Base-by-base conservation (phyloP, 2,329 filamentous ascomycete genomes). In the Trichoderma breve region DNA sequence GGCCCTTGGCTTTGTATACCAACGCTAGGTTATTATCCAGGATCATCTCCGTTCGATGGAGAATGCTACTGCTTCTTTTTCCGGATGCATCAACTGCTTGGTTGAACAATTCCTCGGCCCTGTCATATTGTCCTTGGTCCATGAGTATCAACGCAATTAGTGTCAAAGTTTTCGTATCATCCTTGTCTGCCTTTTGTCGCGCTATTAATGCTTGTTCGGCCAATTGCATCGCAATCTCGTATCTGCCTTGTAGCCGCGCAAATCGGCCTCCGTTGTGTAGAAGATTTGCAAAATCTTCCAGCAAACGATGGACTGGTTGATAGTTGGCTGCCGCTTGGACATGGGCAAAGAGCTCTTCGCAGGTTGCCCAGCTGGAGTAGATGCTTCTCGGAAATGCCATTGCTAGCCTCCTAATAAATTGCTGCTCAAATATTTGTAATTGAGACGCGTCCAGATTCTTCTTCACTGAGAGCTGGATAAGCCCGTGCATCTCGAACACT, bases 361-460 rank as follows among this genome's bases (percentile, higher is more conserved):
- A 67, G 5, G n/a, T 43, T 28, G 21, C 9, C 64, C 47, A 43
- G 4, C 15, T 24, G 9, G 34, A 15, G 26, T 36, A 43, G 15
- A 21, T n/a, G 24, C 8, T 57, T 28, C 67, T 32, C 3, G 80
- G 68, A 4, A 78, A 79, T 18, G 73, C 34, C 18, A 69, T 36
- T 11, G 71, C 72, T 7, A 73, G 53, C 30, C 47, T 30, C 21
- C 34, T 39, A 15, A 28, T 51, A 30, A n/a, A n/a, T 7, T 28
- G 28, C n/a, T 58, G n/a, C 18, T 71, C 9, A 26, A 60, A 72
- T 14, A 6, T 30, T 5, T 64, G 39, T 21, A 21, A 7, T 3
- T n/a, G 21, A 9, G 18, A 3, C 32, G 24, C n/a, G 6, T 34
- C 7, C 1, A 32, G 0, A 71, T 57, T 70, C 15, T 70, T 70